phyloP scores from a whole-genome alignment of 1,139 yeast species.

The Saccharomyces hybrid region DNA sequence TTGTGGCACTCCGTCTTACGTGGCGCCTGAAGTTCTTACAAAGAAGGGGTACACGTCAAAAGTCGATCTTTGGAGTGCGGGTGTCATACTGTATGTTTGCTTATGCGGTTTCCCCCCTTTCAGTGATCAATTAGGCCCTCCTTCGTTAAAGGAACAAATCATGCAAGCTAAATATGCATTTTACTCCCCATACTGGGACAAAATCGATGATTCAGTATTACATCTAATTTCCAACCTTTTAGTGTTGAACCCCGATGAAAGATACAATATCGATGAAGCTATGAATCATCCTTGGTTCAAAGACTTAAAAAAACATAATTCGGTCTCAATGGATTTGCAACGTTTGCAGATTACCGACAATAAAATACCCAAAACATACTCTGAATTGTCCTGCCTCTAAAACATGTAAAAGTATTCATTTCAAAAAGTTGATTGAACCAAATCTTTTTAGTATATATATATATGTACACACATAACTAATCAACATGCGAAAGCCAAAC shows the following conservation, averaged over 20 bases:
- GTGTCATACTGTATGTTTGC: constrained; percentile 67
- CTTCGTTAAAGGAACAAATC: constrained; percentile 69
- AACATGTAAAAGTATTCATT: not conserved
- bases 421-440: not conserved
- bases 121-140: constrained; percentile 74
- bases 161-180: constrained; percentile 60
- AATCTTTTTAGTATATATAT: not conserved
- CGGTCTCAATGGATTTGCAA: constrained; percentile 14
- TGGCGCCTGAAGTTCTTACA: constrained; percentile 66
- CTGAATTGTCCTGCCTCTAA: constrained; percentile 25
- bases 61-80: constrained; percentile 76
- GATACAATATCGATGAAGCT: constrained; percentile 48
- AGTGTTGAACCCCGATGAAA: constrained; percentile 47
- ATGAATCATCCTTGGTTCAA: constrained; percentile 53
- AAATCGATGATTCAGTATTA: constrained; percentile 52
- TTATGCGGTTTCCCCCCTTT: constrained; percentile 82
- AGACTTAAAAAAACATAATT: constrained; percentile 7
- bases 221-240: constrained; percentile 58
- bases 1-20: constrained; percentile 81
- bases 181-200: constrained; percentile 76
- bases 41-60: constrained; percentile 58
- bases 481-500: not conserved
- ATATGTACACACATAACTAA: not conserved
- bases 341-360: constrained; percentile 21
- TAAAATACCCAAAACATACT: constrained; percentile 29